These are phyloP conservation scores for Trypanosoma theileri DNA, from an alignment of 208 protist genomes.

Conservation along the genomic window DNA sequence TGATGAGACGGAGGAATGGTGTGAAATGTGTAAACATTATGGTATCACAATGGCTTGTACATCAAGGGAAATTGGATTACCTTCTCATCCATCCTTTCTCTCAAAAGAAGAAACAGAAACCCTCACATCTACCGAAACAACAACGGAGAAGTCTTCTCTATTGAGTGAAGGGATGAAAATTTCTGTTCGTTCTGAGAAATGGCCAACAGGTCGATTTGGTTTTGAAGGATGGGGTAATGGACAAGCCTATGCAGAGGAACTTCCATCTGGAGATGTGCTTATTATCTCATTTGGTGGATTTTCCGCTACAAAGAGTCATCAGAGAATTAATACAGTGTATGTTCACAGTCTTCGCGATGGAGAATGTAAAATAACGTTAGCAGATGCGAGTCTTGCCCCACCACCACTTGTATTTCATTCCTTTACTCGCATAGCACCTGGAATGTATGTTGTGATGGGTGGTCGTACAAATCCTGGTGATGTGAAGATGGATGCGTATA, in stretches of 20 bases:
- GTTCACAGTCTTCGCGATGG: conserved; percentile 71
- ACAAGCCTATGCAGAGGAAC: conserved; percentile 37
- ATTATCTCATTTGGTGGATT: conserved; percentile 85
- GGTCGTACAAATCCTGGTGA: conserved; percentile 75
- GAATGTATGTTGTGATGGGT: conserved; percentile 72
- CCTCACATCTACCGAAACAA: neutral
- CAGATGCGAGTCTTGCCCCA: conserved; percentile 17
- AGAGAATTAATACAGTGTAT: conserved; percentile 62
- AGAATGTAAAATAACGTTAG: conserved; percentile 46
- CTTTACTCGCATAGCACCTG: conserved; percentile 47
- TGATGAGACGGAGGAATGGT: conserved; percentile 89
- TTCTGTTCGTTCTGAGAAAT: conserved; percentile 30
- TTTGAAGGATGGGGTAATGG: conserved; percentile 88
- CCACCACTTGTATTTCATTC: conserved; percentile 74
- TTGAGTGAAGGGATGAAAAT: neutral
- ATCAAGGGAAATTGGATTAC: conserved; percentile 15
- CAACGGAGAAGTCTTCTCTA: neutral
- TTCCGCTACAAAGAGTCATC: conserved; percentile 46
- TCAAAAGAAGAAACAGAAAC: neutral
- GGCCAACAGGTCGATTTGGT: conserved; percentile 74
- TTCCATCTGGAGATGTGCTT: conserved; percentile 37
- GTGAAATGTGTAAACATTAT: conserved; percentile 93
- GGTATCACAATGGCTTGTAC: conserved; percentile 78
- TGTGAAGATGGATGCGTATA: conserved; percentile 42
- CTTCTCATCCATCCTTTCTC: conserved; percentile 19